These are phyloP conservation scores for Citrullus colocynthis DNA, from an alignment of 306 rosid species.

Conservation along the genomic window DNA sequence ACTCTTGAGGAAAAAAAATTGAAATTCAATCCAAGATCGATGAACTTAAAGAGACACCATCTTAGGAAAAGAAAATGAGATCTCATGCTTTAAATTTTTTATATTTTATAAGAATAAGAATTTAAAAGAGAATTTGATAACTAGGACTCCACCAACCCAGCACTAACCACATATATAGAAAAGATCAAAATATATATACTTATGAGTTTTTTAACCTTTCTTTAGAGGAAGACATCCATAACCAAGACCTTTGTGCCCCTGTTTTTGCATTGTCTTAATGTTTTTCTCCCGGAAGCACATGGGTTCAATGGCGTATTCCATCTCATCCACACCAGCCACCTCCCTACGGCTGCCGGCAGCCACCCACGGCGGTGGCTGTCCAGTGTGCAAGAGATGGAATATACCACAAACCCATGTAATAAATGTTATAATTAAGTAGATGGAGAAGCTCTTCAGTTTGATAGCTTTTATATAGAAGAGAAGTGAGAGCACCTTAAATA, in stretches of 20 bases:
- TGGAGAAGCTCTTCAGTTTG: not conserved
- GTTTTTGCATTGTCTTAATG: not conserved
- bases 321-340: not conserved
- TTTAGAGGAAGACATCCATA: not conserved
- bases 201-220: not conserved
- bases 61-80: too few relatives aligned
- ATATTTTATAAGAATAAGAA: too few relatives aligned
- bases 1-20: too few relatives aligned
- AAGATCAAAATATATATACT: too few relatives aligned
- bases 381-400: conserved; percentile 3
- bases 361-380: not conserved
- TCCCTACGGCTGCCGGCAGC: not conserved
- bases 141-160: too few relatives aligned
- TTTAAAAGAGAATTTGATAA: too few relatives aligned
- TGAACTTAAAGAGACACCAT: too few relatives aligned
- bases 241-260: not conserved
- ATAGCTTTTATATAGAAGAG: not conserved
- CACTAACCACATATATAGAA: too few relatives aligned
- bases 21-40: too few relatives aligned
- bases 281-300: not conserved
- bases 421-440: not conserved
- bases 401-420: not conserved
- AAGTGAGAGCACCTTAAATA: not conserved
- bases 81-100: too few relatives aligned
- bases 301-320: not conserved